Base-by-base conservation (phyloP, 2,329 filamentous ascomycete species). In the Clonostachys sp. region DNA sequence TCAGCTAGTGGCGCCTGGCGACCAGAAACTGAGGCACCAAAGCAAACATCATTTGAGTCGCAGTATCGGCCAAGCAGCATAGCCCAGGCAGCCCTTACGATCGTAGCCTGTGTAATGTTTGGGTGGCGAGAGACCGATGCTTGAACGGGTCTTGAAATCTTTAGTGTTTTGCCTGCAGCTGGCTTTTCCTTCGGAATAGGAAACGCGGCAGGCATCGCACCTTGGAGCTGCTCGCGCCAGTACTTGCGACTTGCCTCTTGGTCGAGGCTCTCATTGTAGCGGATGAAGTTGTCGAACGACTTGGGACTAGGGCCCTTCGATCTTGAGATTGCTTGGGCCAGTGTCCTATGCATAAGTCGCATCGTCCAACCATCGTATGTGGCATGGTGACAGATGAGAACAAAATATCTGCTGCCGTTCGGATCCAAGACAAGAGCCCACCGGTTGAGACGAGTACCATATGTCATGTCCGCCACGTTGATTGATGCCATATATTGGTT, bases 331-430 rank as follows among this genome's bases (percentile, higher is more conserved):
- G 50, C 49, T 14, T 41, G 39, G 10, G 42, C 34, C 10, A 45
- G 44, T 18, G 35, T 24, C 13, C 17, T 17, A 10, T 56, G 49
- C 10, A 59, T 51, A 5, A 74, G 55, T 4, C 67, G 66, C 66
- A 74, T 68, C 1, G 67, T 71, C 70, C 74, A 76, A 12, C 74
- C 75, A 43, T 80, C 76, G 47, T 78, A 79, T 1, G 77, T 57
- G n/a, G 68, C 67, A 49, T 79, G 75, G 20, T 59, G 57, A 3
- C 20, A 16, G 14, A 20, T 18, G 43, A 45, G 13, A 30, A 49
- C 13, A 24, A 45, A 49, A 6, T 34, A n/a, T 13, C 13, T 24
- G 6, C 13, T 34, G 14, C 34, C 17, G 5, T 12, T 8, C 12
- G 10, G 16, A 17, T 30, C 34, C 34, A 20, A 14, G 6, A 45